Evolutionary conservation across 2,329 filamentous ascomycete genomes (phyloP), one percentile per base, ranked within the genome.

Genomic region (Neobulgaria alba): DNA sequence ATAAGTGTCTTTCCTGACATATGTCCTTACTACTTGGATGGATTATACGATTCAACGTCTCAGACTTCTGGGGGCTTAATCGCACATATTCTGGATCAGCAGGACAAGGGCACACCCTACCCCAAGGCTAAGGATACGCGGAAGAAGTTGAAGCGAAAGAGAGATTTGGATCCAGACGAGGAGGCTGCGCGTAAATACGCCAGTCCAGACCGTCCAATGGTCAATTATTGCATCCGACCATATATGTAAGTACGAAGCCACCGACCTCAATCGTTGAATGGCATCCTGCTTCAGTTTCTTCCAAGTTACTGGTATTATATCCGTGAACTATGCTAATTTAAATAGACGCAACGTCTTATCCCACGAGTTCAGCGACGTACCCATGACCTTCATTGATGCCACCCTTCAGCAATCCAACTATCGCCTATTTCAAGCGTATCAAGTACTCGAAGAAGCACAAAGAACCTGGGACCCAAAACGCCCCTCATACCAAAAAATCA

Each of bases 1-100:
- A 29, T 65, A 3, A 53, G 56, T 9, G 49, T 72, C 7, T 71
- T 73, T 39, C 70, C 70, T 7, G 67, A 66, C 36, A 67, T 72
- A 30, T 63, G 63, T 39, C 61, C 56, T 16, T 53, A 62, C 9
- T 62, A 67, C 49, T 61, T 71, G 16, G 49, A 48, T 9, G 49
- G 54, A 12, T 50, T 69, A n/a, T 67, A 63, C 43, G 46, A 58
- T 16, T 49, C 44, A 20, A 34, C 52, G 10, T 41, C 41, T 8
- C 21, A 48, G 18, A 45, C 51, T 9, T 51, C 54, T 5, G 48
- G 51, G 12, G 53, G 55, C 39, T 51, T 58, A n/a, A 52, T 61
- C 23, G 50, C 57, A 29, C 48, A 57, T n/a, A 56, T 72, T 18
- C 56, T 69, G 14, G 60, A 66, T 12, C 57, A 65, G 31, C 61